These are phyloP conservation scores for Fusarium kyushuense DNA, from an alignment of 2,329 filamentous ascomycete genomes.

Conservation along the genomic window DNA sequence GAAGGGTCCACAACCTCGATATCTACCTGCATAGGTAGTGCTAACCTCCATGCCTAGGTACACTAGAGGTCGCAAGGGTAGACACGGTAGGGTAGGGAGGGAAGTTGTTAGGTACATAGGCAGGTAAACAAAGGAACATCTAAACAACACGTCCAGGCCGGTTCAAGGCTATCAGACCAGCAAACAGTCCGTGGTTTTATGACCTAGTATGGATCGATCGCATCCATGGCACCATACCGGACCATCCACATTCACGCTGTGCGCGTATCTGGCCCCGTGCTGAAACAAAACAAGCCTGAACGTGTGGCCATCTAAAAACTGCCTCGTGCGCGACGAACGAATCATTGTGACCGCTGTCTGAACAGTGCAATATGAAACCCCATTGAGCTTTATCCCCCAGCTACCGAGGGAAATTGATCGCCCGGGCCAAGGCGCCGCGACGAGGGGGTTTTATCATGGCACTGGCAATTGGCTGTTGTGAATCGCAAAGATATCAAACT, in stretches of 20 bases:
- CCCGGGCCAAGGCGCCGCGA: conserved; percentile 32
- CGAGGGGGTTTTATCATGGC: conserved; percentile 38
- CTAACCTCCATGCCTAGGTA: background rate
- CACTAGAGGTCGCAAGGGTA: background rate
- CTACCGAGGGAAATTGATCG: conserved; percentile 38
- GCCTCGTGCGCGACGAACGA: conserved; percentile 37
- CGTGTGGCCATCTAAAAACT: conserved; percentile 36
- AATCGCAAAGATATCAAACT: background rate
- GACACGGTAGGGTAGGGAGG: background rate
- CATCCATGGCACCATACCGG: conserved; percentile 29
- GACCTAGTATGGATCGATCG: conserved; percentile 6
- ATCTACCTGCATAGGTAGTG: background rate
- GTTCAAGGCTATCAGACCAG: conserved; percentile 10
- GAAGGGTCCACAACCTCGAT: conserved; percentile 31
- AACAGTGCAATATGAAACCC: conserved; percentile 46
- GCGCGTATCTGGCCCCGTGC: conserved; percentile 41
- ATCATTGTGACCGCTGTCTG: conserved; percentile 33
- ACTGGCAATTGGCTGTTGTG: conserved; percentile 21
- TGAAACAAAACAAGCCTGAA: conserved; percentile 47
- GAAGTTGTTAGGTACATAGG: background rate
- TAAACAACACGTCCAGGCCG: conserved; percentile 6
- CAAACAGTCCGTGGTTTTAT: conserved; percentile 15
- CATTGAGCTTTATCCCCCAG: conserved; percentile 20
- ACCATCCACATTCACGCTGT: conserved; percentile 37
- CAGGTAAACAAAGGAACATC: conserved; percentile 12